Evolutionary conservation across 352 stramenopile genomes (phyloP).

Genomic region (Globisporangium camurandrum): DNA sequence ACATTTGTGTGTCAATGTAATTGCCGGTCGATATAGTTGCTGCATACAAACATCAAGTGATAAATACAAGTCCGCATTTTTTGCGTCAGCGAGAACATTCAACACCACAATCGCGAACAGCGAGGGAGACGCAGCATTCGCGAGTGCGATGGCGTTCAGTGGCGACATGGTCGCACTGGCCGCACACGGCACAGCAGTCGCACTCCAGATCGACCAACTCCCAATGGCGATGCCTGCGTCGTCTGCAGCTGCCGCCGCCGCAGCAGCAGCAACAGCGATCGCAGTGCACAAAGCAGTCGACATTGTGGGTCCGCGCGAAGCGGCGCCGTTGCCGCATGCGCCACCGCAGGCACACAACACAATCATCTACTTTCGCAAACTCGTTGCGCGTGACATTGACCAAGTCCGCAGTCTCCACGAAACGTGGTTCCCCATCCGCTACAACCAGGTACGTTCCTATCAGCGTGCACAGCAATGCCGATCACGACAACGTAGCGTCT

Average conservation of each 20-base stretch:
- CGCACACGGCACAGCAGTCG: background rate
- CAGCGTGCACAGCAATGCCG: too few relatives aligned
- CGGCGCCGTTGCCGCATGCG: background rate
- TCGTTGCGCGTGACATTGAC: conserved; percentile 80
- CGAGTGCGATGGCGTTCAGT: conserved; percentile 3
- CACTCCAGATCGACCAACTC: conserved; percentile 10
- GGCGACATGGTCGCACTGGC: background rate
- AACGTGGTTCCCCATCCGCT: conserved; percentile 95
- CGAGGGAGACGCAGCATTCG: background rate
- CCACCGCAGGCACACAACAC: conserved; percentile 10
- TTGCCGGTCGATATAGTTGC: too few relatives aligned
- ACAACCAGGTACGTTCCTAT: conserved; percentile 85
- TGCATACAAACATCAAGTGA: too few relatives aligned
- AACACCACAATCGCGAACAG: too few relatives aligned
- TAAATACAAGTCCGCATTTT: too few relatives aligned
- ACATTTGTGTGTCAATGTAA: background rate
- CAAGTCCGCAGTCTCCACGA: conserved; percentile 92
- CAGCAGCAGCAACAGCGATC: background rate
- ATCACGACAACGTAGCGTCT: too few relatives aligned
- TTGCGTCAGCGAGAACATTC: too few relatives aligned
- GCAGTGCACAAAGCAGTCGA: conserved; percentile 1
- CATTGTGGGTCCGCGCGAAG: too few relatives aligned
- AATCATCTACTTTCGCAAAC: conserved; percentile 59
- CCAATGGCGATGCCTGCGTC: conserved; percentile 1
- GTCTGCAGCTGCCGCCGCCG: conserved; percentile 1